Evolutionary conservation across 805 yeast genomes (phyloP).

Genomic region (Myxozyma melibiosi): DNA sequence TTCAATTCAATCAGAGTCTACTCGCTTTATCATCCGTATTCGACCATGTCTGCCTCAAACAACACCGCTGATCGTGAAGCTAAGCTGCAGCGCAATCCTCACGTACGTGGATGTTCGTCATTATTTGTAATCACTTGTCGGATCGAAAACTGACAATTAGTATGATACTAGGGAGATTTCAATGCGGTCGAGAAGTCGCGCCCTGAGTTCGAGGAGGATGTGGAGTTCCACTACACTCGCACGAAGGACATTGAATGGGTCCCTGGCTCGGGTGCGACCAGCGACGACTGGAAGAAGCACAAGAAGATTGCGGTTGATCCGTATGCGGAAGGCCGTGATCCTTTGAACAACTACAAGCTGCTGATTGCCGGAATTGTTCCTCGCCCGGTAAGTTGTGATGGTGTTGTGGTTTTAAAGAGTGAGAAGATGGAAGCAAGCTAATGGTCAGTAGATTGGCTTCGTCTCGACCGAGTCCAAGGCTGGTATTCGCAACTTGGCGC

Average conservation of each 20-base stretch:
- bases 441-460: slow-evolving; percentile 48
- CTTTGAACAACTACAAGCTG: slow-evolving; percentile 53
- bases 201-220: slow-evolving; percentile 6
- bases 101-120: background rate
- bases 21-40: background rate
- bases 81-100: slow-evolving; percentile 11
- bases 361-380: slow-evolving; percentile 58
- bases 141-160: no score
- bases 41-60: slow-evolving; percentile 1
- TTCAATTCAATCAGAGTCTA: background rate
- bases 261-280: slow-evolving; percentile 51
- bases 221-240: slow-evolving; percentile 6
- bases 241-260: slow-evolving; percentile 6
- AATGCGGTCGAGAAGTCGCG: background rate
- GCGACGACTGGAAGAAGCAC: slow-evolving; percentile 49
- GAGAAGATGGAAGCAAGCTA: background rate
- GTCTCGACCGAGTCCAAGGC: slow-evolving; percentile 51
- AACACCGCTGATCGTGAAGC: slow-evolving; percentile 11
- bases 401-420: background rate
- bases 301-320: slow-evolving; percentile 56
- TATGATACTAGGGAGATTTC: slow-evolving; percentile 14
- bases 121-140: no score
- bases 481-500: slow-evolving; percentile 57
- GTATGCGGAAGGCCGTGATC: slow-evolving; percentile 45
- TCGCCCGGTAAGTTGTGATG: slow-evolving; percentile 46